These are phyloP conservation scores for Verticillium longisporum DNA, from an alignment of 2,329 filamentous ascomycete genomes.

Conservation along the genomic window DNA sequence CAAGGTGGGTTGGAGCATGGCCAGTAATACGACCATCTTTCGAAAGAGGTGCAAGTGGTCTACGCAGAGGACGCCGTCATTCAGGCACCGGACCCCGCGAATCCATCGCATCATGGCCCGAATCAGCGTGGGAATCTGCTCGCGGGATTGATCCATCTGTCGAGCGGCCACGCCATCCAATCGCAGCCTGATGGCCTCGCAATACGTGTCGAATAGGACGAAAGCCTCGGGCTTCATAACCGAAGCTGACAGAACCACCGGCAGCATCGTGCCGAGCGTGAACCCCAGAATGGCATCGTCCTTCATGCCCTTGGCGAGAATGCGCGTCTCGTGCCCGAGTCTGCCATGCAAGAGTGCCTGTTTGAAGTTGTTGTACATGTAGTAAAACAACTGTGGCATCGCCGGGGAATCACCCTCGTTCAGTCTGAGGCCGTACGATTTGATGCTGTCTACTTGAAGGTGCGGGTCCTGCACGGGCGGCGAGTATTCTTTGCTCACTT, in stretches of 20 bases:
- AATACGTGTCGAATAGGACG: constrained; percentile 44
- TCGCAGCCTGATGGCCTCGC: constrained; percentile 30
- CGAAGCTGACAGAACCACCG: constrained; percentile 38
- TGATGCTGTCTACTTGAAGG: constrained; percentile 47
- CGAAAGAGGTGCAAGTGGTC: constrained; percentile 17
- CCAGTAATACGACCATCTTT: constrained; percentile 10
- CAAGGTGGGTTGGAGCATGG: constrained; percentile 12
- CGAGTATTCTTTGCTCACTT: constrained; percentile 48
- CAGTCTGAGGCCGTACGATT: constrained; percentile 48
- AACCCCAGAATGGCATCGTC: constrained; percentile 38
- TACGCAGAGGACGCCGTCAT: constrained; percentile 4
- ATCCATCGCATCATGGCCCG: constrained; percentile 17
- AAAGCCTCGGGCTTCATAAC: constrained; percentile 29
- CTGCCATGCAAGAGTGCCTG: constrained; percentile 41
- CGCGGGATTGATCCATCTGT: constrained; percentile 27
- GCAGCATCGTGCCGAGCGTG: constrained; percentile 45
- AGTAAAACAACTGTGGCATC: constrained; percentile 45
- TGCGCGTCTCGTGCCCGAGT: constrained; percentile 36
- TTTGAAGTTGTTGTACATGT: constrained; percentile 52
- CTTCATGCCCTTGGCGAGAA: constrained; percentile 43
- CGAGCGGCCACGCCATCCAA: constrained; percentile 27
- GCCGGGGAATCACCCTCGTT: constrained; percentile 43
- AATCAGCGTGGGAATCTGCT: constrained; percentile 16
- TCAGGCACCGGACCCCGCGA: constrained; percentile 1
- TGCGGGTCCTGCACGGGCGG: constrained; percentile 49